Base-by-base conservation (phyloP, 2,329 filamentous ascomycete genomes). In the Aspergillus ruber region DNA sequence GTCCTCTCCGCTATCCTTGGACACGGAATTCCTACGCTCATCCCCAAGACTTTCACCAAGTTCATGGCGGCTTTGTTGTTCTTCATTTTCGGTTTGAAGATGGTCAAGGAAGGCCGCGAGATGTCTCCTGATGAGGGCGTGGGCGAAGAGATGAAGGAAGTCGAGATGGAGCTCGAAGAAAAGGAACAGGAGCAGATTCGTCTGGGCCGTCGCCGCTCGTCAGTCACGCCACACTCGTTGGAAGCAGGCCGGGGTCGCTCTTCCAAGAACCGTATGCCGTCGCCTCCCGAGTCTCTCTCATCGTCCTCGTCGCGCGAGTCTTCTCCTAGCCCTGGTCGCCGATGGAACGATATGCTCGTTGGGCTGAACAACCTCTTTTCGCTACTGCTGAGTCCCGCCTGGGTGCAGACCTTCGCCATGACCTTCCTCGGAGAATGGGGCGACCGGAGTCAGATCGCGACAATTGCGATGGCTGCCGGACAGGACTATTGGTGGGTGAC, bases 401-500 rank as follows among this genome's bases (percentile, higher is more conserved):
- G 93, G 93, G 93, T 98, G 12, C 91, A 97, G 71, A 98, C 93
- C 0, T 98, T 98, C 65, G 82, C 94, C 59, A 98, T 98, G 93
- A 98, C 93, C 2, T 98, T 98, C 72, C 74, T 98, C 25, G 93
- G 93, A 36, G 93, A 98, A 69, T 98, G 93, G 93, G 93, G 93
- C 48, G 93, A 98, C 63, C 83, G 93, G 57, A 95, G 88, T 66
- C 93, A 98, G 73, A 97, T 98, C 61, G 93, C 93, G 18, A 98
- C 93, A 0, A 95, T 98, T 64, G 93, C 93, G 46, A 98, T 98
- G 93, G 93, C 93, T 43, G 91, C 93, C 29, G 93, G 93, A 17
- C 88, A 95, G 68, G 93, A 98, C 66, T 98, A 97, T 69, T 97
- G 91, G 91, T 96, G 90, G 87, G 93, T 98, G 32, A 96, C 90